Evolutionary conservation across 1,284 basidiomycete genomes (phyloP), one percentile per base, ranked within the genome.

Genomic region (Leccinum fuscescens): DNA sequence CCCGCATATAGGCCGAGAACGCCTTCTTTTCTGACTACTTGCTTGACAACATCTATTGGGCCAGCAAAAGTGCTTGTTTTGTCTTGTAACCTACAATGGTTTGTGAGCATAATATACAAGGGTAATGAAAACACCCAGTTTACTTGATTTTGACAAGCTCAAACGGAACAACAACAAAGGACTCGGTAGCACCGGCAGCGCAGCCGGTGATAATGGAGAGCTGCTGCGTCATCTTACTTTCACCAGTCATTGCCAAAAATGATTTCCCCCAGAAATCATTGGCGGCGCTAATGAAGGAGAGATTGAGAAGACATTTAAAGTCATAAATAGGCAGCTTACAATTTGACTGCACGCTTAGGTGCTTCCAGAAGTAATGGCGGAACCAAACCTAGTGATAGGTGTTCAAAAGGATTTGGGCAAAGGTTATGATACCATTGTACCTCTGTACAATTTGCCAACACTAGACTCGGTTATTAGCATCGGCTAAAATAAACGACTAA

Each of bases 271-370:
- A 99, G 73, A 92, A 96, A 70, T 96, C 95, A 79, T 94, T 94
- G 4, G 92, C 82, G 8, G 91, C 91, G 65, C 90, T 92, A 39
- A 56, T 66, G 31, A 57, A 22, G 49, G 42, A 15, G 17, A 39
- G n/a, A 33, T 11, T 17, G 33, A 27, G 9, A 31, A 50, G 8
- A 14, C 12, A 2, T 1, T 6, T 4, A n/a, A 8, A 54, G 52
- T 20, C 24, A 55, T 5, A 15, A 24, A 53, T 55, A 33, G 3
- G 31, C 4, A 11, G 77, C 86, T 61, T 64, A 92, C 92, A 95
- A 99, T 83, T 99, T 99, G 62, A 96, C 91, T 17, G 96, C 96
- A 78, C 96, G 88, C 80, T 99, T 99, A 4, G 96, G 97, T 22
- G 97, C 97, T 77, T 99, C 96, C 58, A 99, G 80, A 72, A 98